Evolutionary conservation across 148 eudicot species (phyloP).

Genomic region (Hydrangea macrophylla): DNA sequence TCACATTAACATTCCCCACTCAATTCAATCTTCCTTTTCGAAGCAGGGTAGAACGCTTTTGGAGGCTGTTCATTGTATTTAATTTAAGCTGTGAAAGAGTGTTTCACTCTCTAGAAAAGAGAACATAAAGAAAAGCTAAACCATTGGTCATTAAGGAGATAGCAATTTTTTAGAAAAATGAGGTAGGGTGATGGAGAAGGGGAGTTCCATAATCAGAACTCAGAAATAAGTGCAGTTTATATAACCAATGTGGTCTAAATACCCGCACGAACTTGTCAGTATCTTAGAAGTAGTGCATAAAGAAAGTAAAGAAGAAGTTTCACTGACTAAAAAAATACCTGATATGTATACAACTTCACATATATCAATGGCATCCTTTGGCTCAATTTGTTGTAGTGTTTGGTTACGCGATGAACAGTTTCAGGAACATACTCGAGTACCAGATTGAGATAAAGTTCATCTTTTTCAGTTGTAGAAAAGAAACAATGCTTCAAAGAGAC

Average conservation of each 20-base stretch:
- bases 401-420: slow-evolving; percentile 66
- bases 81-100: background rate
- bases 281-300: background rate
- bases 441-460: slow-evolving; percentile 75
- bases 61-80: too few species aligned
- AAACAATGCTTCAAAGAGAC: slow-evolving; percentile 75
- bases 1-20: background rate
- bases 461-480: slow-evolving; percentile 80
- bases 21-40: background rate
- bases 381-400: slow-evolving; percentile 67
- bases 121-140: background rate
- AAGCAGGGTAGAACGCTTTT: too few species aligned
- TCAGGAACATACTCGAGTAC: slow-evolving; percentile 83
- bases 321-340: slow-evolving; percentile 31
- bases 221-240: background rate
- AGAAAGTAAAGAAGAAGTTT: background rate
- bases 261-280: background rate
- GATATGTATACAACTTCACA: slow-evolving; percentile 74
- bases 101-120: background rate
- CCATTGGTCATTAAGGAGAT: background rate
- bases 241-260: background rate
- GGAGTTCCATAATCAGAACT: background rate
- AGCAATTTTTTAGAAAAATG: background rate
- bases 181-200: background rate
- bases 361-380: slow-evolving; percentile 74